A percentile compares a stretch with the other conserved stretches of the same genome.
Evolutionary conservation across 768 basidiomycete species (phyloP).

Genomic region (Trametes coccinea): DNA sequence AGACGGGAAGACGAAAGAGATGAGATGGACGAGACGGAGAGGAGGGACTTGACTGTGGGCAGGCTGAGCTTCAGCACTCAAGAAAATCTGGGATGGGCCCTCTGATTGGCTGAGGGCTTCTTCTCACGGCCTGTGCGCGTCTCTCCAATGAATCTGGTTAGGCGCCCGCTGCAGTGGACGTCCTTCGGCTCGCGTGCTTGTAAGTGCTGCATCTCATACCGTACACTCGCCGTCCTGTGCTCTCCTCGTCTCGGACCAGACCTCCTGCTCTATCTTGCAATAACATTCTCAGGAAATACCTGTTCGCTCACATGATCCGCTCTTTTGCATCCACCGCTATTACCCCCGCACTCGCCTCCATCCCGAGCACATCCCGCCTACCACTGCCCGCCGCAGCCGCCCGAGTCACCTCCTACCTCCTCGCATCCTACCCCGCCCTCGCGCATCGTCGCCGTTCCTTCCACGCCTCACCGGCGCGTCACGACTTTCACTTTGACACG

Average conservation of each 20-base stretch:
- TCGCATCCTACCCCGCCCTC: neutral
- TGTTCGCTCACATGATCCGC: neutral
- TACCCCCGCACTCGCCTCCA: neutral
- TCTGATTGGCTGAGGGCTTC: constrained; percentile 17
- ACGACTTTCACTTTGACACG: constrained; percentile 89
- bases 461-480: constrained; percentile 30
- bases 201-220: neutral
- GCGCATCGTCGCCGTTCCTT: constrained; percentile 24
- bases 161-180: neutral
- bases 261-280: no score
- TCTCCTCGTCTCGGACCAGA: neutral
- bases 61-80: neutral
- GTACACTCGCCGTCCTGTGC: neutral
- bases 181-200: neutral
- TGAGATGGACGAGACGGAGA: neutral
- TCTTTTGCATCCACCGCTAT: constrained; percentile 4
- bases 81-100: constrained; percentile 23
- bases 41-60: neutral
- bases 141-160: neutral
- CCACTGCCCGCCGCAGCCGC: neutral
- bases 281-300: no score
- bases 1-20: neutral
- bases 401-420: neutral
- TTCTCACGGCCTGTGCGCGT: constrained; percentile 17
- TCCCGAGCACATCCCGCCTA: neutral